Evolutionary conservation across 2,329 filamentous ascomycete genomes (phyloP).

Genomic region (Ampelomyces quisqualis): DNA sequence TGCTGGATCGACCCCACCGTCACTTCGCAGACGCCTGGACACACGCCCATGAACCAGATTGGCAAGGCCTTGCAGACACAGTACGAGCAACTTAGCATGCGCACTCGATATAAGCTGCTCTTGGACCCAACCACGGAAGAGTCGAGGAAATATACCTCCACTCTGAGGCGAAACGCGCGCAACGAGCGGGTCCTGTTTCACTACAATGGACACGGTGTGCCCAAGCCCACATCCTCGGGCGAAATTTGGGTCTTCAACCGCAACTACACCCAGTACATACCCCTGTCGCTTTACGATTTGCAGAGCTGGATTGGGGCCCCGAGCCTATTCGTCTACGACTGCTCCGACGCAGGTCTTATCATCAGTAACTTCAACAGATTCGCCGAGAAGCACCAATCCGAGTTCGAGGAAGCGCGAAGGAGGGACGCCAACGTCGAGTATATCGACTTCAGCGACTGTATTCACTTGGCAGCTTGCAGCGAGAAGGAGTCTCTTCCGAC

Average conservation of each 20-base stretch:
- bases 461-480: conserved; percentile 88
- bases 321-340: conserved; percentile 96
- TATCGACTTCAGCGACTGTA: conserved; percentile 75
- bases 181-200: conserved; percentile 96
- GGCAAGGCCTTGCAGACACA: conserved; percentile 94
- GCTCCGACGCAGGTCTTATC: conserved; percentile 93
- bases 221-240: conserved; percentile 89
- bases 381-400: conserved; percentile 89
- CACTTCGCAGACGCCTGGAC: conserved; percentile 66
- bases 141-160: conserved; percentile 93
- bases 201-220: conserved; percentile 97
- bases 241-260: conserved; percentile 99
- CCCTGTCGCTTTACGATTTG: conserved; percentile 90
- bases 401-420: conserved; percentile 73
- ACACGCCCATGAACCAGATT: conserved; percentile 88
- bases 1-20: conserved; percentile 94
- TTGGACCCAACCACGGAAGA: conserved; percentile 96
- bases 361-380: conserved; percentile 92
- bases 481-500: conserved; percentile 92
- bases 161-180: conserved; percentile 86
- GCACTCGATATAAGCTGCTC: conserved; percentile 97
- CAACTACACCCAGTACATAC: conserved; percentile 98
- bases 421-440: conserved; percentile 69
- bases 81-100: conserved; percentile 91
- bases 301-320: conserved; percentile 95